Base-by-base conservation (phyloP, 1,284 basidiomycete genomes). In the Phaffia rhodozyma region DNA sequence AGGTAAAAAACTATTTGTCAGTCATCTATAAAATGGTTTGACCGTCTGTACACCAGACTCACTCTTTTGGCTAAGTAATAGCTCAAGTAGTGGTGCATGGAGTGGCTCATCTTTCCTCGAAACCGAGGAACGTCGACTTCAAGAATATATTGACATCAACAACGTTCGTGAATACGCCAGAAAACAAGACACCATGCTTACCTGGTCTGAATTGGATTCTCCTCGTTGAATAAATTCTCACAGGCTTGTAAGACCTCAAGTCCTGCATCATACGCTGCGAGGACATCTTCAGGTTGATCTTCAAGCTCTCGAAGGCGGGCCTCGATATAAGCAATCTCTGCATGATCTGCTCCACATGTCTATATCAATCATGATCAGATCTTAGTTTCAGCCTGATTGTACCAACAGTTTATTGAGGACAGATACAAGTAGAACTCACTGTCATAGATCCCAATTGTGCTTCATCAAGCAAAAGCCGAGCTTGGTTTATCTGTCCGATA, bases 401-500 rank as follows among this genome's bases (percentile, higher is more conserved):
- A 43, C 13, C 5, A 11, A 5, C 13, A 11, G 38, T 43, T 16
- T 16, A 11, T 7, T 11, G 16, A 43, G 2, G 13, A 16, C 2
- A 43, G 38, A 43, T 43, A 7, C 7, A 43, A 43, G 38, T 16
- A 43, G 16, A 43, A 11, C 38, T 43, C 38, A 43, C 38, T 43
- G 38, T 43, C 38, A 43, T 43, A 16, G 38, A 43, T 43, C 38
- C 38, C 13, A 43, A 43, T 16, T 43, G 38, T 16, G 54, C 43
- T 21, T 62, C 54, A 1, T 62, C 60, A 4, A 56, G 23, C 27
- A 62, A 79, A 21, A 77, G 77, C 23, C 79, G 75, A 0, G 84
- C 83, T 20, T 81, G 80, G 5, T 83, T 80, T 25, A 84, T 81
- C 69, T 86, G 79, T 49, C 83, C 79, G 13, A 88, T 74, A 58